phyloP scores from a whole-genome alignment of 164 flowering plant species.

The Aristolochia californica region DNA sequence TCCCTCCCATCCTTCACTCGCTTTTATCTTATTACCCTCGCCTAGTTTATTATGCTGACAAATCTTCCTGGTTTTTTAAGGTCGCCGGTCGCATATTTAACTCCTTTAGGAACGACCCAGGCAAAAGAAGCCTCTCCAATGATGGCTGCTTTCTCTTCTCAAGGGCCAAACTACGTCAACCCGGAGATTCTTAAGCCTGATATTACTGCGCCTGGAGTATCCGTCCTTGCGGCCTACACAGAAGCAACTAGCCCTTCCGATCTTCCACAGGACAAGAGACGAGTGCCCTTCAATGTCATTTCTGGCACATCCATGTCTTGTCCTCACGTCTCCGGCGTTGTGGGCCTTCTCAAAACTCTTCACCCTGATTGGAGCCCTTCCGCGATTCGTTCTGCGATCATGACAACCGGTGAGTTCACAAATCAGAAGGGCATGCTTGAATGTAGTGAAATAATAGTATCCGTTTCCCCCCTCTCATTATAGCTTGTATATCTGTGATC shows the following conservation, averaged over 20 bases:
- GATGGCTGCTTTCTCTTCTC: constrained; percentile 80
- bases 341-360: constrained; percentile 39
- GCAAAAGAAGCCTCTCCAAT: constrained; percentile 53
- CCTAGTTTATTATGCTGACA: too few species aligned
- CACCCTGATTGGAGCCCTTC: constrained; percentile 61
- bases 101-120: constrained; percentile 26
- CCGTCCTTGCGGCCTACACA: constrained; percentile 45
- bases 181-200: constrained; percentile 90
- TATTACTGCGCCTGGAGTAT: constrained; percentile 67
- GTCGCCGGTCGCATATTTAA: constrained; percentile 42
- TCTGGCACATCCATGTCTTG: constrained; percentile 80
- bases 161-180: constrained; percentile 53
- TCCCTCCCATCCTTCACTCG: background rate
- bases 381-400: constrained; percentile 67
- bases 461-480: too few species aligned
- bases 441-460: too few species aligned
- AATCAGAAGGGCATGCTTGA: too few species aligned
- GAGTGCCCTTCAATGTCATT: constrained; percentile 18
- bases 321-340: constrained; percentile 65
- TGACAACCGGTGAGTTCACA: constrained; percentile 43
- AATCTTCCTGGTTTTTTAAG: too few species aligned
- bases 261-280: constrained; percentile 16
- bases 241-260: constrained; percentile 23
- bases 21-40: background rate
- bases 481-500: too few species aligned